Evolutionary conservation across 495 filamentous ascomycete species (phyloP).

Genomic region (Gamarada debralockiae): DNA sequence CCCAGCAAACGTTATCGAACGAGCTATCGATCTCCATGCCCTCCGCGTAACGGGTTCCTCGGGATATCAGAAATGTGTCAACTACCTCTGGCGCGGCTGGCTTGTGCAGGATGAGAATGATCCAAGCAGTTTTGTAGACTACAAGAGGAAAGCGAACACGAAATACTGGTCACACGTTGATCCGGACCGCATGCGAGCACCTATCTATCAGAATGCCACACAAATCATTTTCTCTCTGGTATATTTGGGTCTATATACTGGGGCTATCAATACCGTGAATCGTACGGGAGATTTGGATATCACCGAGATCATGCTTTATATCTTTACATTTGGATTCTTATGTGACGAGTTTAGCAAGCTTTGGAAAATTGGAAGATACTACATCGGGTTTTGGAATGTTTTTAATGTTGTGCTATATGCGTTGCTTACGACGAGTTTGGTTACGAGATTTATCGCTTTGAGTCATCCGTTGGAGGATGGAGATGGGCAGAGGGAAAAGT

Average conservation of each 20-base stretch:
- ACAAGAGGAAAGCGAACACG: slow-evolving; percentile 69
- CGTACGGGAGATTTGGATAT: slow-evolving; percentile 69
- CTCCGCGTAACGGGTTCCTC: slow-evolving; percentile 80
- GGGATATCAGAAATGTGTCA: slow-evolving; percentile 90
- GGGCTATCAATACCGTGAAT: slow-evolving; percentile 90
- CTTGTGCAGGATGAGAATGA: slow-evolving; percentile 91
- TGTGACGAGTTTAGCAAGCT: slow-evolving; percentile 83
- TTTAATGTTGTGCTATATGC: slow-evolving; percentile 84
- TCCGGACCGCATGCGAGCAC: slow-evolving; percentile 89
- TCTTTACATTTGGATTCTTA: slow-evolving; percentile 91
- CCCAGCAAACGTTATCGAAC: slow-evolving; percentile 83
- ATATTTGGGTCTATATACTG: slow-evolving; percentile 81
- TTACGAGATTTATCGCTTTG: slow-evolving; percentile 73
- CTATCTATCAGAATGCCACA: slow-evolving; percentile 85
- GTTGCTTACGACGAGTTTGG: slow-evolving; percentile 70
- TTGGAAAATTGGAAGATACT: slow-evolving; percentile 87
- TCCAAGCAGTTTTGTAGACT: slow-evolving; percentile 79
- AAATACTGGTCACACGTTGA: slow-evolving; percentile 78
- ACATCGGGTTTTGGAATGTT: slow-evolving; percentile 91
- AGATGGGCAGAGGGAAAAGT: slow-evolving; percentile 48
- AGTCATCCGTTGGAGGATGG: slow-evolving; percentile 46
- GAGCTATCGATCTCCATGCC: slow-evolving; percentile 89
- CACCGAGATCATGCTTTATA: slow-evolving; percentile 80
- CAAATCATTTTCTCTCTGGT: slow-evolving; percentile 81
- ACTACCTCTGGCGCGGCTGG: slow-evolving; percentile 92